Percentiles rank a stretch among this genome's conserved stretches.
phyloP scores from a whole-genome alignment of 768 basidiomycete species.

The Gyrodon lividus region DNA sequence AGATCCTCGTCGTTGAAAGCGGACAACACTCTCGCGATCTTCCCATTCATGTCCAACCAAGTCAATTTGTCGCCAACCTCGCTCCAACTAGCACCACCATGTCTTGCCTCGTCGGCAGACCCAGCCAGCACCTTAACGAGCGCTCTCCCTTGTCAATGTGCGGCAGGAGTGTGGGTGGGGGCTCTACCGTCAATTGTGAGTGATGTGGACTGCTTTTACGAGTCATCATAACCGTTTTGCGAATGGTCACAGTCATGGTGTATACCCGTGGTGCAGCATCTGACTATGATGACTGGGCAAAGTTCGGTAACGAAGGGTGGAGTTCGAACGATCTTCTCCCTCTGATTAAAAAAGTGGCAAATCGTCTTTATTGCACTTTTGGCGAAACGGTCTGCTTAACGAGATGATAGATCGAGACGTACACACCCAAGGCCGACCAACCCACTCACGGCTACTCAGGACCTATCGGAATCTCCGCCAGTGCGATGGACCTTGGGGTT shows the following conservation, averaged over 20 bases:
- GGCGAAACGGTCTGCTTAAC: neutral
- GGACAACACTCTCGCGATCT: constrained; percentile 22
- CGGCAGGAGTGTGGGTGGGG: constrained; percentile 28
- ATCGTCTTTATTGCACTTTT: neutral
- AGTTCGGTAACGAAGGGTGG: constrained; percentile 25
- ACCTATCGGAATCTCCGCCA: constrained; percentile 27
- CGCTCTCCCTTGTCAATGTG: constrained; percentile 13
- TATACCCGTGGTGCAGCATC: constrained; percentile 25
- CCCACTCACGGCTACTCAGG: constrained; percentile 38
- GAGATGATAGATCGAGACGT: constrained; percentile 31
- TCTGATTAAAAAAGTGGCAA: constrained; percentile 21
- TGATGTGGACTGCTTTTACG: neutral
- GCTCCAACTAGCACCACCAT: constrained; percentile 17
- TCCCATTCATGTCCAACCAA: constrained; percentile 21
- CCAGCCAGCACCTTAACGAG: constrained; percentile 13
- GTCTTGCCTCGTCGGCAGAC: constrained; percentile 8
- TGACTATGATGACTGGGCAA: constrained; percentile 30
- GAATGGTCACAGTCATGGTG: constrained; percentile 12
- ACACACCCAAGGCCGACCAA: constrained; percentile 24
- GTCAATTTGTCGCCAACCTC: constrained; percentile 15
- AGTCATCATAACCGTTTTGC: neutral
- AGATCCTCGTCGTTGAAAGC: constrained; percentile 27
- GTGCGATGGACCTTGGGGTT: constrained; percentile 4
- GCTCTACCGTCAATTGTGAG: constrained; percentile 23
- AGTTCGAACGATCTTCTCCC: constrained; percentile 24